These are phyloP conservation scores for Trichoderma koningii DNA, from an alignment of 2,329 filamentous ascomycete species.

Conservation along the genomic window DNA sequence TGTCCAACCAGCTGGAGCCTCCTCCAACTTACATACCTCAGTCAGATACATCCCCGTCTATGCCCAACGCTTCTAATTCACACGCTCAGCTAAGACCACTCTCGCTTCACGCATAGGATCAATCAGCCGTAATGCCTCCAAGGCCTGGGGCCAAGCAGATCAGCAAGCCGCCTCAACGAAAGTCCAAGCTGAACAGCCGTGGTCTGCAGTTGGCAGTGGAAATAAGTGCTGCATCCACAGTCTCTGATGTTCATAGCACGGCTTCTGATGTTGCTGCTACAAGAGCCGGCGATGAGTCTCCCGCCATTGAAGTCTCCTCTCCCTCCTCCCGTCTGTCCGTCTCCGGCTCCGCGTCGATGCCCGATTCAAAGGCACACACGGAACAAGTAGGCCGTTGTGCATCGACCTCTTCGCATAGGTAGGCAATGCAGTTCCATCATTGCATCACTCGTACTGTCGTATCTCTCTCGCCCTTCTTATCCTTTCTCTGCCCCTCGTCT, in stretches of 20 bases:
- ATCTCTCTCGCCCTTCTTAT: not conserved
- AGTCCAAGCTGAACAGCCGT: not conserved
- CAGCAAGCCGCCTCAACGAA: not conserved
- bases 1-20: not conserved
- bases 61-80: not conserved
- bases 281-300: no score
- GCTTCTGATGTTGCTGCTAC: not conserved
- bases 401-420: not conserved
- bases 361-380: not conserved
- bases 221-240: not conserved
- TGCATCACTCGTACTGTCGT: not conserved
- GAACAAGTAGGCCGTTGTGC: not conserved
- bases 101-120: not conserved
- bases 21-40: not conserved
- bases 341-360: not conserved
- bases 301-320: not conserved
- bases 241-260: not conserved
- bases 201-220: not conserved
- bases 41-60: not conserved
- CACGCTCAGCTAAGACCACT: not conserved
- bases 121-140: constrained; percentile 7
- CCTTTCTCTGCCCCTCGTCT: not conserved
- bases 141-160: not conserved
- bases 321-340: not conserved
- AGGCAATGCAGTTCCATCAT: not conserved